Base-by-base conservation (phyloP, 306 rosid species). In the Purshia tridentata region DNA sequence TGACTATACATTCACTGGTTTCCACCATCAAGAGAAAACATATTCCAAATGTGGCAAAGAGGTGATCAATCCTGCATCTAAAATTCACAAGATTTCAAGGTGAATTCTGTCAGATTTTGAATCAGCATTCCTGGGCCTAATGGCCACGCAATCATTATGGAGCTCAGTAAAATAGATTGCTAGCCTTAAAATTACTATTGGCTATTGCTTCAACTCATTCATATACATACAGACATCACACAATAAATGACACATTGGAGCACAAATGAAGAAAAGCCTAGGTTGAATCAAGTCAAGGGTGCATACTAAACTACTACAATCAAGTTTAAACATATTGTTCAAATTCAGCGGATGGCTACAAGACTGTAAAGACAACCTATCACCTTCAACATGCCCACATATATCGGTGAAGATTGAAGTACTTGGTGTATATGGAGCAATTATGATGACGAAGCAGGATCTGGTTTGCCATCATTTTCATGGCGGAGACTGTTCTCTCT, bases 401-500 rank as follows among this genome's bases (percentile, higher is more conserved):
- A 67, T 62, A 69, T 60, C 62, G 41, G 16, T 59, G 51, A 67
- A 44, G 58, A 52, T 65, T 61, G 81, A 74, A 47, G 77, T 22
- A 44, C 54, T 64, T 41, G 6, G 57, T 14, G 10, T 10, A 8
- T 20, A 39, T 6, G 20, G 23, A 39, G 69, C 57, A 69, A 69
- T 78, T 86, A 89, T 0, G 88, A 83, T 5, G 96, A 57, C 61
- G 98, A 81, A 73, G 88, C 74, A 8, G 52, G 59, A 11, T 45
- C 84, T 9, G 3, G 20, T 15, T 72, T 16, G 16, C 37, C 9
- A 16, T 49, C 75, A 37, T 63, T 65, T 86, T 95, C 99, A 67
- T 15, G 91, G 78, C 96, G 94, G 65, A 95, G 88, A 77, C 98
- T 95, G 87, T 85, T 80, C 70, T 90, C 96, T 86, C 99, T 84